phyloP scores from a whole-genome alignment of 192 early-diverging fungal species.

The Rhizoclosmatium sp. region DNA sequence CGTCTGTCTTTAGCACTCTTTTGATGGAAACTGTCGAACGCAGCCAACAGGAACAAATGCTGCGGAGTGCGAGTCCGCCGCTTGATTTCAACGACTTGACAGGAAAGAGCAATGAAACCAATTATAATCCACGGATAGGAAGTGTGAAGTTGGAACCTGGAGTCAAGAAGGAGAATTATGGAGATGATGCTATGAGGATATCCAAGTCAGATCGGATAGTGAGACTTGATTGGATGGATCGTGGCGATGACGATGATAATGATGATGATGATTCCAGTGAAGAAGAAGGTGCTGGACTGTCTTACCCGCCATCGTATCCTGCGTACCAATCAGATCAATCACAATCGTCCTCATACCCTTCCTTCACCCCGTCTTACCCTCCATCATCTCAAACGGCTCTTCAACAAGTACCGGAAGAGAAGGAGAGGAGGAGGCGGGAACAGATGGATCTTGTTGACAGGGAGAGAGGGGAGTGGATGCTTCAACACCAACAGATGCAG shows the following conservation, averaged over 20 bases:
- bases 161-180: background rate
- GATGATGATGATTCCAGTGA: background rate
- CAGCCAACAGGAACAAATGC: conserved; percentile 1
- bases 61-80: conserved; percentile 16
- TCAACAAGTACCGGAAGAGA: background rate
- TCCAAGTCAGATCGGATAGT: background rate
- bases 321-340: too few relatives aligned
- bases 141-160: background rate
- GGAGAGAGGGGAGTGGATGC: background rate
- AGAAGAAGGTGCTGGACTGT: background rate
- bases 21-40: conserved; percentile 36
- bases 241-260: conserved; percentile 1
- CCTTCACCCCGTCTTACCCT: too few relatives aligned
- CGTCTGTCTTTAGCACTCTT: conserved; percentile 13
- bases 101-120: background rate
- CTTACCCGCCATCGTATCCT: too few relatives aligned
- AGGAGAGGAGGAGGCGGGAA: background rate
- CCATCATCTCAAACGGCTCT: too few relatives aligned
- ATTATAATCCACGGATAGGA: background rate
- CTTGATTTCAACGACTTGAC: conserved; percentile 5
- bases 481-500: background rate
- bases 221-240: background rate
- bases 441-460: background rate
- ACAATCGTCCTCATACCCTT: too few relatives aligned
- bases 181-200: background rate